Conservation (phyloP, 352 stramenopile species). For the Peronospora farinosa region DNA sequence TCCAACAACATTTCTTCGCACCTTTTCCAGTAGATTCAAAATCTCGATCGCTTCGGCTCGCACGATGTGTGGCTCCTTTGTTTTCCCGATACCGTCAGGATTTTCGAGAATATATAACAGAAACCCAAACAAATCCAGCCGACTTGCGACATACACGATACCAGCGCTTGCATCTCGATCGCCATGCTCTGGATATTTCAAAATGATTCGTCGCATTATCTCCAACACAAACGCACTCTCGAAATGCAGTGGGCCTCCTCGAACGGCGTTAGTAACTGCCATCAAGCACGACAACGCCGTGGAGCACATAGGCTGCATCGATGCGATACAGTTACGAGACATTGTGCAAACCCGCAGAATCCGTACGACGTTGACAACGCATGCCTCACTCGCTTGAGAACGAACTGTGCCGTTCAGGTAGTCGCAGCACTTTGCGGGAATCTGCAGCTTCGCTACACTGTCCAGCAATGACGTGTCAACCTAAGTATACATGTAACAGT, state of each 20-base stretch:
- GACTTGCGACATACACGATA: slow-evolving; percentile 68
- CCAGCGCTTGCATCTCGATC: slow-evolving; percentile 47
- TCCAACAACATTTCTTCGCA: slow-evolving; percentile 11
- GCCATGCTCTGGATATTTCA: slow-evolving; percentile 64
- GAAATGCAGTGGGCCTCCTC: slow-evolving; percentile 49
- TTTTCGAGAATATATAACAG: slow-evolving; percentile 74
- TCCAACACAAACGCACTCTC: slow-evolving; percentile 64
- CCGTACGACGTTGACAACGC: slow-evolving; percentile 57
- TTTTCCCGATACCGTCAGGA: slow-evolving; percentile 39
- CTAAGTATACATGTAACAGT: slow-evolving; percentile 19
- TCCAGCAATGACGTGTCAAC: slow-evolving; percentile 62
- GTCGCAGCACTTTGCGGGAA: slow-evolving; percentile 55
- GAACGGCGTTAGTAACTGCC: slow-evolving; percentile 38
- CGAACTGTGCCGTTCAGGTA: slow-evolving; percentile 67
- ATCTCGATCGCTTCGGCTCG: slow-evolving; percentile 73
- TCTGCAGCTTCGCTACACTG: slow-evolving; percentile 45
- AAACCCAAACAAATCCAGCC: slow-evolving; percentile 64
- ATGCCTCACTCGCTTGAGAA: slow-evolving; percentile 51
- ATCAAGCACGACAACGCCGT: slow-evolving; percentile 58
- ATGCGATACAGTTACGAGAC: slow-evolving; percentile 45
- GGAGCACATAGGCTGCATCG: slow-evolving; percentile 50
- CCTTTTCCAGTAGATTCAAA: slow-evolving; percentile 72
- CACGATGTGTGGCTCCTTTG: slow-evolving; percentile 56
- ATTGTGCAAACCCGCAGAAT: slow-evolving; percentile 60
- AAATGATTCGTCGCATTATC: slow-evolving; percentile 65